Evolutionary conservation across 176 grass and related monocot genomes (phyloP).

Genomic region (Luzula sylvatica): DNA sequence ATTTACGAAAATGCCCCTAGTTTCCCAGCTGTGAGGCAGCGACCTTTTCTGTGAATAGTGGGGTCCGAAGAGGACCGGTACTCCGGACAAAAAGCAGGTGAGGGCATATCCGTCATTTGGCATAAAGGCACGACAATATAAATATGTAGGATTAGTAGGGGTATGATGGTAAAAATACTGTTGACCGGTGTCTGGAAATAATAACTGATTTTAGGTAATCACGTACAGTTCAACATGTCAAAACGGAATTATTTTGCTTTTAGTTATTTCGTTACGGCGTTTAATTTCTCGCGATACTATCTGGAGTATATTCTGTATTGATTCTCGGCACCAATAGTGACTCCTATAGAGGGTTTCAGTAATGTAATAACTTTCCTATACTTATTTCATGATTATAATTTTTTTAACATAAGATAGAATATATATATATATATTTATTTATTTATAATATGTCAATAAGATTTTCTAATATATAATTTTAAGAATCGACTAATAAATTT

Average conservation of each 20-base stretch:
- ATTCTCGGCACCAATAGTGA: not conserved
- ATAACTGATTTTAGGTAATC: too few species aligned
- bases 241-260: constrained; percentile 16
- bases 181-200: constrained; percentile 22
- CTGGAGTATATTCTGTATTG: not conserved
- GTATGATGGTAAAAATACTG: not conserved
- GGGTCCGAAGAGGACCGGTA: not conserved
- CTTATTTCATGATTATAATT: too few species aligned
- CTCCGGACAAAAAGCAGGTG: not conserved
- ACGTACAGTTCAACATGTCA: constrained; percentile 17
- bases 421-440: too few species aligned
- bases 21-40: not conserved
- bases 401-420: too few species aligned
- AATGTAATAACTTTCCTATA: not conserved
- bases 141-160: not conserved
- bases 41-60: not conserved
- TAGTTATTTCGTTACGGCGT: constrained; percentile 12
- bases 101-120: too few species aligned
- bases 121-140: too few species aligned
- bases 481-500: too few species aligned
- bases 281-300: constrained; percentile 19
- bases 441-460: too few species aligned
- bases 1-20: not conserved
- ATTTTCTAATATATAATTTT: too few species aligned
- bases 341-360: not conserved